Evolutionary conservation across 768 basidiomycete species (phyloP).

Genomic region (Rhodotorula graminis): DNA sequence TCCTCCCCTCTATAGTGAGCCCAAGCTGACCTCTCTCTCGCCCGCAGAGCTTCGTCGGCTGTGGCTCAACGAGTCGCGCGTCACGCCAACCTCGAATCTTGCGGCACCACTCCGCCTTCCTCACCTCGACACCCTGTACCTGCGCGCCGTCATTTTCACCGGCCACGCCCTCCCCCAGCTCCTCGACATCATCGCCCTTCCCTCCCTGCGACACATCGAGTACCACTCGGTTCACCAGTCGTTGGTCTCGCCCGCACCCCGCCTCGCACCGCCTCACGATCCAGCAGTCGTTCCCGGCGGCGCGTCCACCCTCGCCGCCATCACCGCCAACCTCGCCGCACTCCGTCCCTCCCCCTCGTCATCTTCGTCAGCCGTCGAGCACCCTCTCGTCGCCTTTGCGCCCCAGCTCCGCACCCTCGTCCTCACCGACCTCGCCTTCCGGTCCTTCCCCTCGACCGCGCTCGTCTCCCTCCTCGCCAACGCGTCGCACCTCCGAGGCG

Average conservation of each 20-base stretch:
- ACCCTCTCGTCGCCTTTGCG: background rate
- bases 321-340: background rate
- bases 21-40: background rate
- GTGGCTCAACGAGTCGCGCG: slow-evolving; percentile 6
- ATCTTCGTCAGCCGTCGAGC: background rate
- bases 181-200: background rate
- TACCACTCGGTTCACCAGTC: slow-evolving; percentile 21
- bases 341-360: background rate
- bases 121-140: background rate
- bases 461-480: background rate
- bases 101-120: background rate
- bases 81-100: background rate
- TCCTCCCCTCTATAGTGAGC: background rate
- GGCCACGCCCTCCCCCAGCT: slow-evolving; percentile 1
- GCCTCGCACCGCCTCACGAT: too few relatives aligned
- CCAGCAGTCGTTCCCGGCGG: too few relatives aligned
- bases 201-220: slow-evolving; percentile 10
- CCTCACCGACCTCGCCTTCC: background rate
- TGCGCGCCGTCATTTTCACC: slow-evolving; percentile 18
- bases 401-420: background rate
- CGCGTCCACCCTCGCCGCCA: too few relatives aligned
- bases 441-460: background rate
- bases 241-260: background rate
- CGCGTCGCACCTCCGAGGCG: background rate
- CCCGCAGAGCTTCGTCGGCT: slow-evolving; percentile 5